Percentiles rank a stretch among this genome's conserved stretches.
These are phyloP conservation scores for Fusarium armeniacum DNA, from an alignment of 2,329 filamentous ascomycete genomes.

Conservation along the genomic window DNA sequence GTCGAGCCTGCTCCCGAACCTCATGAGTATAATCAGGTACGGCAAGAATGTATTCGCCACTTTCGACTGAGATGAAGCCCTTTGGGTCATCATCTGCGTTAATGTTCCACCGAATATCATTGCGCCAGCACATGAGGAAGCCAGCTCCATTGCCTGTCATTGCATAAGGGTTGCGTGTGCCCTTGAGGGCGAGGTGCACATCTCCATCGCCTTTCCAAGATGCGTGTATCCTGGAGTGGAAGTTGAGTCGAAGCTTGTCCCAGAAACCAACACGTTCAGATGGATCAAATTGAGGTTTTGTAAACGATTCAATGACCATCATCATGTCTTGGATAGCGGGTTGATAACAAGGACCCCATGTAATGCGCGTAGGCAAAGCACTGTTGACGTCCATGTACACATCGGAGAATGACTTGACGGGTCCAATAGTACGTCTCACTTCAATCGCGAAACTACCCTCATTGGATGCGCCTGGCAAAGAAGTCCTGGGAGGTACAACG, in stretches of 20 bases:
- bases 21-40: constrained; percentile 94
- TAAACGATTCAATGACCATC: constrained; percentile 98
- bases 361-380: constrained; percentile 89
- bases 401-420: constrained; percentile 96
- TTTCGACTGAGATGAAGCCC: constrained; percentile 95
- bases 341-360: constrained; percentile 98
- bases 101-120: constrained; percentile 89
- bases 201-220: constrained; percentile 97
- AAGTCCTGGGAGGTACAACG: constrained; percentile 78
- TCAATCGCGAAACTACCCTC: constrained; percentile 83
- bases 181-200: constrained; percentile 93
- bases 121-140: constrained; percentile 98
- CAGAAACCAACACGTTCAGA: constrained; percentile 97
- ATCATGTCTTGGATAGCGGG: constrained; percentile 99
- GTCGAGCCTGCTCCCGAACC: constrained; percentile 74
- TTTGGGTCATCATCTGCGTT: constrained; percentile 88
- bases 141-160: constrained; percentile 94
- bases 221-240: constrained; percentile 90
- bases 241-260: constrained; percentile 96
- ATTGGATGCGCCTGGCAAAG: constrained; percentile 67
- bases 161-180: constrained; percentile 90
- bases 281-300: constrained; percentile 92
- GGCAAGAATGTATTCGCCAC: constrained; percentile 93
- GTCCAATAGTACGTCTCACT: constrained; percentile 90
- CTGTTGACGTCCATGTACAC: constrained; percentile 95